phyloP scores from a whole-genome alignment of 352 stramenopile genomes.

The Globisporangium cylindrosporum region DNA sequence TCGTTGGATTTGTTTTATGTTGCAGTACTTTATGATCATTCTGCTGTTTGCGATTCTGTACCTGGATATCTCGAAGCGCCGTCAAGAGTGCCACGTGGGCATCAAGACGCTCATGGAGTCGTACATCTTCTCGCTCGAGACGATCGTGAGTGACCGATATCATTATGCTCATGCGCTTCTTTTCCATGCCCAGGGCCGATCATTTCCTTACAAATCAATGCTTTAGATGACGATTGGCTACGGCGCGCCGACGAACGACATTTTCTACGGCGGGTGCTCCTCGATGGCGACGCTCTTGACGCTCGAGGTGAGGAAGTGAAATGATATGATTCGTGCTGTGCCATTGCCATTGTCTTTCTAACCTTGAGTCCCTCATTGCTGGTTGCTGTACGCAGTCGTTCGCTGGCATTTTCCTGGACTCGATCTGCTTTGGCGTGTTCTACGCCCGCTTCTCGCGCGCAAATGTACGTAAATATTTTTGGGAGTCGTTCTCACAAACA shows the following conservation, averaged over 20 bases:
- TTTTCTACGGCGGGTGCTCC: constrained; percentile 83
- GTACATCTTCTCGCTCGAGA: constrained; percentile 87
- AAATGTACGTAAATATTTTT: constrained; percentile 43
- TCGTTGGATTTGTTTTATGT: not conserved
- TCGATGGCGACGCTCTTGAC: constrained; percentile 79
- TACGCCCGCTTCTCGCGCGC: constrained; percentile 79
- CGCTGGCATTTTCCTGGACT: constrained; percentile 83
- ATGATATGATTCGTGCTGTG: not conserved
- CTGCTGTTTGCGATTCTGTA: constrained; percentile 79
- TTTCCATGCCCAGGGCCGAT: not conserved
- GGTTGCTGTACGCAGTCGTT: constrained; percentile 48
- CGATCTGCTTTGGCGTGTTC: constrained; percentile 87
- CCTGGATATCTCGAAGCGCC: constrained; percentile 58
- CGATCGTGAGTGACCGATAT: constrained; percentile 52
- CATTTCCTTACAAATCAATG: not conserved
- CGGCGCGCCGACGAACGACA: constrained; percentile 81
- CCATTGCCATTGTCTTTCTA: too few relatives aligned
- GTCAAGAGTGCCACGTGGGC: constrained; percentile 70
- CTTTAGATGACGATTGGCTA: constrained; percentile 87
- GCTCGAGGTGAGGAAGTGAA: constrained; percentile 45
- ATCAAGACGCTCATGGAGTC: constrained; percentile 73
- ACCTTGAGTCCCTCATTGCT: too few relatives aligned
- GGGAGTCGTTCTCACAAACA: not conserved
- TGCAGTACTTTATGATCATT: constrained; percentile 79
- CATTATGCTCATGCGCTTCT: not conserved